Evolutionary conservation across 768 basidiomycete genomes (phyloP).

Genomic region (Agrocybe chaxingu): DNA sequence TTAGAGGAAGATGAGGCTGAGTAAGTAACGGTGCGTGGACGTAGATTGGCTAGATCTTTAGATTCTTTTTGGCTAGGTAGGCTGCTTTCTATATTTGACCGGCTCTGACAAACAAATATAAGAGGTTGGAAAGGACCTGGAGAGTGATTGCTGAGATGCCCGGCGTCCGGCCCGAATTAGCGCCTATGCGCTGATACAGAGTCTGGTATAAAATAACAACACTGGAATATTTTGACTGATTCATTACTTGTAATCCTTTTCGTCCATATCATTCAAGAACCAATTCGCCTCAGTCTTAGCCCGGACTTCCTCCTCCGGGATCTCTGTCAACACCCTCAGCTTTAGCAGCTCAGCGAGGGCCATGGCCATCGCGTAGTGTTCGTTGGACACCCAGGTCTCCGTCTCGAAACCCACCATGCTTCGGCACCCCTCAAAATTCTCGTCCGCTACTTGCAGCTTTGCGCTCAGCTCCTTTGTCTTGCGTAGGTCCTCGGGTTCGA

Average conservation of each 20-base stretch:
- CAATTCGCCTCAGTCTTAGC: constrained; percentile 37
- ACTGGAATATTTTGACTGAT: neutral
- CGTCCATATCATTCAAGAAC: constrained; percentile 47
- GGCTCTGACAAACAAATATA: no score
- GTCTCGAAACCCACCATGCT: constrained; percentile 8
- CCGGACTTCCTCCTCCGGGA: constrained; percentile 31
- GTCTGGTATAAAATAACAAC: no score
- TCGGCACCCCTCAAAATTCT: neutral
- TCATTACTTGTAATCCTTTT: constrained; percentile 39
- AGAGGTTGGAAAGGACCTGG: no score
- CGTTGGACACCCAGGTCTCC: constrained; percentile 11
- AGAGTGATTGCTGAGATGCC: no score
- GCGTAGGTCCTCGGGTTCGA: constrained; percentile 42
- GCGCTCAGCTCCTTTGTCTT: constrained; percentile 27
- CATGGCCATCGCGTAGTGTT: constrained; percentile 6
- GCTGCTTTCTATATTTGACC: no score
- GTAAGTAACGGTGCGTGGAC: neutral
- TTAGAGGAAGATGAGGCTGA: constrained; percentile 11
- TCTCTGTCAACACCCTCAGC: constrained; percentile 5
- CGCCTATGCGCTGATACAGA: no score
- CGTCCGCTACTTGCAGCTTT: constrained; percentile 7
- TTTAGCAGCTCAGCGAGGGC: constrained; percentile 10
- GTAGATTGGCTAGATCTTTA: neutral
- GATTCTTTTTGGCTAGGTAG: no score
- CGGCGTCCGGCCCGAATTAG: no score